phyloP scores from a whole-genome alignment of 345 rosid genomes.

The Cardamine chenopodiifolia region DNA sequence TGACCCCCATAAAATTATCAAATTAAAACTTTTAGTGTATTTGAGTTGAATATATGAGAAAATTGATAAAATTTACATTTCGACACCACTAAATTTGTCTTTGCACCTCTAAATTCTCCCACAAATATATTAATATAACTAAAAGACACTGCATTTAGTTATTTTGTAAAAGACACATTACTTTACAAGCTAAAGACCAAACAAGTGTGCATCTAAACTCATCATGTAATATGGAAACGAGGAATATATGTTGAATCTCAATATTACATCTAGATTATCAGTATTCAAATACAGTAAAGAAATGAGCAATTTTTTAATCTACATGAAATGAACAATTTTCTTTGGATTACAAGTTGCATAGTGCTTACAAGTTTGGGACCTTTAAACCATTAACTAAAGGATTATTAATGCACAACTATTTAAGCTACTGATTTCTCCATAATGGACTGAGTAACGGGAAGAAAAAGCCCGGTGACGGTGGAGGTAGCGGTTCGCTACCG shows the following conservation, averaged over 20 bases:
- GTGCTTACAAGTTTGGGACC: not conserved
- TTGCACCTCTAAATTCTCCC: too few species aligned
- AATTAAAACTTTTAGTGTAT: too few species aligned
- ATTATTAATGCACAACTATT: not conserved
- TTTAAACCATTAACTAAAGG: not conserved
- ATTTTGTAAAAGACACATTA: not conserved
- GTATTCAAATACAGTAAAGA: not conserved
- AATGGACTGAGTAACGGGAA: conserved; percentile 77
- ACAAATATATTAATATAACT: not conserved
- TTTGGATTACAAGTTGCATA: not conserved
- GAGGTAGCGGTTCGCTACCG: conserved; percentile 71
- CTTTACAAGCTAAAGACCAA: not conserved
- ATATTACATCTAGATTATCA: too few species aligned
- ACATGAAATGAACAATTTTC: conserved; percentile 5
- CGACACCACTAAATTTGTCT: too few species aligned
- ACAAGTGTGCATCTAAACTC: not conserved
- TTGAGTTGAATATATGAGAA: too few species aligned
- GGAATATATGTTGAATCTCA: too few species aligned
- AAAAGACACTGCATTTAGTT: not conserved
- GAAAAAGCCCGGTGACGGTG: conserved; percentile 73
- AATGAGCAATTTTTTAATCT: not conserved
- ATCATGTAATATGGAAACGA: not conserved
- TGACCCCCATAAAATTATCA: too few species aligned
- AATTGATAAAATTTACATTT: too few species aligned
- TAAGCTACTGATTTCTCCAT: conserved; percentile 62